Base-by-base conservation (phyloP, 306 rosid genomes). In the Castanea mollissima region DNA sequence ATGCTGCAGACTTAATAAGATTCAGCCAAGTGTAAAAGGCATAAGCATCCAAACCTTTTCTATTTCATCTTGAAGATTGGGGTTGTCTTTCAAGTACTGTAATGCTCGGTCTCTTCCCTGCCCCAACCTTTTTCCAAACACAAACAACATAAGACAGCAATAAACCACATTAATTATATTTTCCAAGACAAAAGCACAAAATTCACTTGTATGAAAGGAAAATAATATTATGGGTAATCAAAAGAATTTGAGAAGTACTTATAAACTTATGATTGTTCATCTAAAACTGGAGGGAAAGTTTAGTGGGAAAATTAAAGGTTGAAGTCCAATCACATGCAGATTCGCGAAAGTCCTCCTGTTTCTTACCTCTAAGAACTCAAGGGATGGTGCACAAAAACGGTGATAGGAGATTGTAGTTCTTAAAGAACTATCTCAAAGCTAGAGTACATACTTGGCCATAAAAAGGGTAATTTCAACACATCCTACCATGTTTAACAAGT, bases 41-140 rank as follows among this genome's bases (percentile, higher is more conserved):
- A 67, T 44, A 44, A 67, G 76, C 55, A 56, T 60, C 55, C 87
- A 72, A 75, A 94, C 99, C 99, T 95, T 91, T 81, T 95, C 99
- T 84, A 95, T 83, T 84, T 93, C 99, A 69, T 91, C 94, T 55
- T 81, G 83, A 83, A 95, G 86, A 80, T 73, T 75, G 21, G 96
- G 87, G 78, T 90, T 93, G 78, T 95, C 99, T 79, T 86, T 91
- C 79, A 91, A 86, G 89, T 87, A 95, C 80, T 91, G 97, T 55
- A 93, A 75, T 79, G 99, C 89, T 88, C 78, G 93, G 80, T 95
- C 99, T 81, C 99, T 91, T 84, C 98, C 99, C 80, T 95, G 99
- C 75, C 99, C 99, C 83, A 95, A 85, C 90, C 98, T 95, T 84
- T 85, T 78, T 72, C 74, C 68, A 59, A 65, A 62, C 19, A 74